Conservation (phyloP, 2,329 filamentous ascomycete genomes). For the Fusarium goolgardi region DNA sequence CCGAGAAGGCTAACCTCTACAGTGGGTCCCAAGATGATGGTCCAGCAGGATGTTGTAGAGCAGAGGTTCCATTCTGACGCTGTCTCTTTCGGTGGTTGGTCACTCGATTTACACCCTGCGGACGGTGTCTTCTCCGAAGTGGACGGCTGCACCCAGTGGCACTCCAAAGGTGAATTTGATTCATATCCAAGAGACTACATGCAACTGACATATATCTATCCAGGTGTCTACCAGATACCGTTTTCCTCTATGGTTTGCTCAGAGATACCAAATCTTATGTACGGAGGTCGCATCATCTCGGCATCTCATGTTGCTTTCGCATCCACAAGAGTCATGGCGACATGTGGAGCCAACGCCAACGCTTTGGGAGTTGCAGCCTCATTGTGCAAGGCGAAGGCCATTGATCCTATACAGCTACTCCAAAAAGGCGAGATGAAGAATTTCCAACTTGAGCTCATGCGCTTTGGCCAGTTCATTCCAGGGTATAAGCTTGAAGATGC, state of each 20-base stretch:
- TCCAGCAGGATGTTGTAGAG: conserved; percentile 17
- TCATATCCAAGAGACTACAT: rapidly evolving
- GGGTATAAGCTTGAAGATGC: conserved; percentile 19
- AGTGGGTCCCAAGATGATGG: conserved; percentile 24
- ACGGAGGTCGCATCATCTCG: conserved; percentile 25
- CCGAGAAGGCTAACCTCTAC: not conserved
- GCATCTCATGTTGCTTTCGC: conserved; percentile 24
- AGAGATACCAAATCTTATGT: conserved; percentile 20
- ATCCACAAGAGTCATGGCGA: conserved; percentile 23
- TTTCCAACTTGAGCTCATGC: conserved; percentile 20
- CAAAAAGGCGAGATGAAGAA: conserved; percentile 7
- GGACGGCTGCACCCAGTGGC: conserved; percentile 24
- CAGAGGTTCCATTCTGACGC: conserved; percentile 17
- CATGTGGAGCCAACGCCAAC: conserved; percentile 22
- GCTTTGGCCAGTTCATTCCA: conserved; percentile 21
- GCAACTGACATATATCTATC: rapidly evolving
- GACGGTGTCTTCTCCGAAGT: conserved; percentile 27
- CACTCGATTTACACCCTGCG: conserved; percentile 18
- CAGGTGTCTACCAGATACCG: conserved; percentile 21
- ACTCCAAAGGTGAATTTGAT: conserved; percentile 6
- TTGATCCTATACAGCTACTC: conserved; percentile 8
- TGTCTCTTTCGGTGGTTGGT: conserved; percentile 22
- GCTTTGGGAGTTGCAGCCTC: conserved; percentile 19
- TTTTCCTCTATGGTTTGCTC: conserved; percentile 19
- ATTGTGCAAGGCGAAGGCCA: not conserved